Conservation (phyloP, 2,329 filamentous ascomycete genomes). For the Sordariomycetes sp. region DNA sequence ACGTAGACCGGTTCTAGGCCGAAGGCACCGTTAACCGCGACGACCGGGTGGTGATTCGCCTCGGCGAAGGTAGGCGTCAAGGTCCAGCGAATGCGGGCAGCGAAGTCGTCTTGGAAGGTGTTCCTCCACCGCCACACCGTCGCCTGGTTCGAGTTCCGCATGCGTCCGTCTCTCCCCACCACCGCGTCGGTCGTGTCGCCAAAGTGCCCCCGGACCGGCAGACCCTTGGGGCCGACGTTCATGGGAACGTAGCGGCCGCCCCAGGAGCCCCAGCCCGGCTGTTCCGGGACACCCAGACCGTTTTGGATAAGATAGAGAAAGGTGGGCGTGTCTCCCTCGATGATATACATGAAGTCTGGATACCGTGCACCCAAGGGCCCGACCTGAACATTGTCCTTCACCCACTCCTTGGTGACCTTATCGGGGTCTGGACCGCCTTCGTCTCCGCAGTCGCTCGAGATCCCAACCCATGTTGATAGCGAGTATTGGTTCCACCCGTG, state of each 20-base stretch:
- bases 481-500: slow-evolving; percentile 47
- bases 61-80: slow-evolving; percentile 14
- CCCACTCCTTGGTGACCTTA: slow-evolving; percentile 30
- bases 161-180: too few species aligned
- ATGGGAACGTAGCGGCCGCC: slow-evolving; percentile 29
- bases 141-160: slow-evolving; percentile 20
- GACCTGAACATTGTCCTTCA: slow-evolving; percentile 41
- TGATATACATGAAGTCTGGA: slow-evolving; percentile 35
- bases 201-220: slow-evolving; percentile 12
- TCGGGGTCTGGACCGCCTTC: slow-evolving; percentile 27
- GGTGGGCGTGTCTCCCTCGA: slow-evolving; percentile 41
- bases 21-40: slow-evolving; percentile 25
- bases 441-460: slow-evolving; percentile 13
- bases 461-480: slow-evolving; percentile 44
- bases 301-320: slow-evolving; percentile 38
- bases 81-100: slow-evolving; percentile 28
- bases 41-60: slow-evolving; percentile 35
- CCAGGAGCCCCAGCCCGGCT: slow-evolving; percentile 36
- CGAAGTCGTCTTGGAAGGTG: slow-evolving; percentile 29
- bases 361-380: slow-evolving; percentile 30
- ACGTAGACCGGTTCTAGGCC: too few species aligned
- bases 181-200: too few species aligned
- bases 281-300: slow-evolving; percentile 32
- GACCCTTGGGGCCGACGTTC: slow-evolving; percentile 1
- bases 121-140: slow-evolving; percentile 19